These are phyloP conservation scores for Babesia sp. DNA, from an alignment of 169 alveolate species.

Conservation along the genomic window DNA sequence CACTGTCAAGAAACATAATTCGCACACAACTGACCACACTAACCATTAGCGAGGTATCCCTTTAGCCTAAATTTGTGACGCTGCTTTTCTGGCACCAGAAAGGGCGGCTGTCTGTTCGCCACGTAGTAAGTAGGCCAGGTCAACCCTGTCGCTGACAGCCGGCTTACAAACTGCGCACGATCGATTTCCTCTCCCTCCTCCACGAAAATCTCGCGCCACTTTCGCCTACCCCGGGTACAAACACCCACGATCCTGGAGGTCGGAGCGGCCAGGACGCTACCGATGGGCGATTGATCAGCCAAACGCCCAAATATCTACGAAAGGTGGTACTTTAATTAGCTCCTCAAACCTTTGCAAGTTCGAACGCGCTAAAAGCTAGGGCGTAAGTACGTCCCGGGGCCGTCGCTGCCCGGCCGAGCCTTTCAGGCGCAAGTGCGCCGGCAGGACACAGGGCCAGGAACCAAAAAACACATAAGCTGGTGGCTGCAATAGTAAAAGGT, in stretches of 20 bases:
- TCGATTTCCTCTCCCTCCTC: conserved; percentile 35
- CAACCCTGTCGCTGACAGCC: conserved; percentile 23
- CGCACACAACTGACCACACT: not conserved
- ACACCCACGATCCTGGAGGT: not conserved
- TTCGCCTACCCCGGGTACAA: not conserved
- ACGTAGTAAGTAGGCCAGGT: conserved; percentile 57
- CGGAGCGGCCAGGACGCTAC: conserved; percentile 53
- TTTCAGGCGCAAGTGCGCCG: not conserved
- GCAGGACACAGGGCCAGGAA: not conserved
- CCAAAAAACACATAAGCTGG: not conserved
- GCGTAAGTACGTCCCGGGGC: not conserved
- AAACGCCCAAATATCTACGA: conserved; percentile 55
- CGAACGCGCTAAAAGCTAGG: conserved; percentile 37
- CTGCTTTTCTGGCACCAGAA: conserved; percentile 53
- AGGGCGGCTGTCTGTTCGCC: conserved; percentile 52
- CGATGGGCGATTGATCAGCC: conserved; percentile 57
- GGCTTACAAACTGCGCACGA: conserved; percentile 18
- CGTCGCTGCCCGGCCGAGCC: not conserved
- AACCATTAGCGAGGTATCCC: conserved; percentile 45
- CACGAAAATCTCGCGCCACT: conserved; percentile 42
- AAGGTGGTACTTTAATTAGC: not conserved
- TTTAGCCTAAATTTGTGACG: conserved; percentile 46
- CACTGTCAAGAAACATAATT: not conserved
- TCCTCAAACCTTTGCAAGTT: conserved; percentile 43
- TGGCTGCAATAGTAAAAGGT: not conserved